Evolutionary conservation across 202 grass and related monocot genomes (phyloP), one percentile per base, ranked within the genome.

Genomic region (Bolboschoenoplectus hybrid): DNA sequence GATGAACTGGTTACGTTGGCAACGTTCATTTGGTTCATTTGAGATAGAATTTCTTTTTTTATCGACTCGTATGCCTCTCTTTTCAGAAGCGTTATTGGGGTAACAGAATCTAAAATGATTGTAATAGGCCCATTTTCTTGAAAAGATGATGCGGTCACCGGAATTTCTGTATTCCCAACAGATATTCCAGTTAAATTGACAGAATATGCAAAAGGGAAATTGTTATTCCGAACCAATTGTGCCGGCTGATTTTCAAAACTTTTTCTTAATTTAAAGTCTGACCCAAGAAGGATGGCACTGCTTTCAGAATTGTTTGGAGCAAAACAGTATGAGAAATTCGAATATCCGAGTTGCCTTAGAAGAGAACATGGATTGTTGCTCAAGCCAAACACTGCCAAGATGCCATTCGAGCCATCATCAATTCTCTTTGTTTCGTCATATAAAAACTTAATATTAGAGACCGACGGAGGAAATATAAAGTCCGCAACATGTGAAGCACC

Each of bases 341-440:
- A 78, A 78, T 78, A 78, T 7, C 74, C 74, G 2, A 78, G 51
- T 51, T 78, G 74, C 50, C 35, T 78, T 39, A 58, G 34, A 57
- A 78, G 74, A 78, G 74, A 78, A 14, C 74, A 78, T n/a, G 74
- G 49, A 40, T 58, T 78, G 74, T 78, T 78, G 32, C 74, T 78
- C 13, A 78, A 40, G 74, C 74, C 74, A 34, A 78, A 78, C 51
- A 58, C 74, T 0, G 34, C 74, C 6, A 78, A 78, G 34, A 78
- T 39, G 35, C 51, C 51, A 32, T 78, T 26, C 1, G 49, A 78
- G 34, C 51, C 51, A 56, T 56, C 74, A 3, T 57, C n/a, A 20
- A 50, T 13, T 57, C 32, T 38, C 2, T 41, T 57, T 35, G 32
- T 11, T 40, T 55, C 74, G 10, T 78, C 74, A 57, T 78, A 78